Evolutionary conservation across 2,329 filamentous ascomycete species (phyloP), one percentile per base, ranked within the genome.

Genomic region (Penicillium sp.): DNA sequence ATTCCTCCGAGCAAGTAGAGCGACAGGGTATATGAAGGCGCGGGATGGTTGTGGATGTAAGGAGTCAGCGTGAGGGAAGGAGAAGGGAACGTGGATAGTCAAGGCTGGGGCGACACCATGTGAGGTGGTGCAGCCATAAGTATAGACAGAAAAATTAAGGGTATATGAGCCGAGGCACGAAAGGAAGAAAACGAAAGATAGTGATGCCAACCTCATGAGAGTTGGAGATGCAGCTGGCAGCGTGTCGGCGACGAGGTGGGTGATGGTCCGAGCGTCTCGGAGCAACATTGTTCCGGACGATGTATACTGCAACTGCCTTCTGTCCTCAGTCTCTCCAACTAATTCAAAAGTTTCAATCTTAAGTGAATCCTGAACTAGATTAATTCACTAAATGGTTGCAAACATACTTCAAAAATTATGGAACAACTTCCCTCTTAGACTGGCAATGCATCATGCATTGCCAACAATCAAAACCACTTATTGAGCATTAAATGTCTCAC

Each of bases 1-100:
- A 81, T 80, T 21, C 63, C 63, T 59, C 59, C 61, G 53, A 71
- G 60, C 67, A 74, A 62, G 60, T 69, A 67, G 64, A 64, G 57
- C 46, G 66, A 61, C 58, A 59, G 60, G 59, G 56, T 62, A 41
- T 61, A 62, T 26, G 61, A 56, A 30, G 58, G 60, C 46, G 59
- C 58, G 41, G 61, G 62, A 53, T 44, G 35, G 35, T 38, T 48
- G 50, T 41, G 23, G 45, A 56, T 53, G 56, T 54, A 62, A 50
- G 60, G 45, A 55, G 60, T 57, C 59, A 57, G 19, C 44, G 49
- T 59, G 60, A 41, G 53, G 58, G 51, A 59, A 58, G 63, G 53
- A 61, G 58, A 62, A 60, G 60, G 58, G 54, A 47, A 59, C 56
- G 53, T 60, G 26, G 54, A 60, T 52, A 51, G 60, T 65, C 60